Percentiles rank a stretch among this genome's conserved stretches.
phyloP scores from a whole-genome alignment of 140 eudicot species.

The Artemisia princeps region DNA sequence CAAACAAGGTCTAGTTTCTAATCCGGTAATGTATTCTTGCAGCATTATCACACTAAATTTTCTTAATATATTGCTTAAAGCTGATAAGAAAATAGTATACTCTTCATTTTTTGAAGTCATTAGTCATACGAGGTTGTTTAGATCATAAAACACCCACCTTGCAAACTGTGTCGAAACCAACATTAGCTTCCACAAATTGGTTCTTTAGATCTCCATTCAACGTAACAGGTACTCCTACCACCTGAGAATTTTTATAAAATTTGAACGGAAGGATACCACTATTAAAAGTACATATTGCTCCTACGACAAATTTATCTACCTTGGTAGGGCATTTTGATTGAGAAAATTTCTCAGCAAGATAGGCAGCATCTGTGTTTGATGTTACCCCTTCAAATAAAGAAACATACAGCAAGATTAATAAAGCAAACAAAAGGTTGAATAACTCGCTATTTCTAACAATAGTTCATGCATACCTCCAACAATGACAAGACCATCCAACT shows the following conservation, averaged over 20 bases:
- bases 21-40: not conserved
- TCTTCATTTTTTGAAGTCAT: not conserved
- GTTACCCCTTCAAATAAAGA: conserved; percentile 57
- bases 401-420: conserved; percentile 5
- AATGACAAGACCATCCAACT: conserved; percentile 79
- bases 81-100: not conserved
- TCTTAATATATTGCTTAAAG: not conserved
- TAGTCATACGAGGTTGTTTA: not conserved
- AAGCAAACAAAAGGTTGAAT: conserved; percentile 7
- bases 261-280: not conserved
- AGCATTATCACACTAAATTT: no score
- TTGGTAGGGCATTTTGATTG: conserved; percentile 79
- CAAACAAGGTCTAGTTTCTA: conserved; percentile 9
- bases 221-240: conserved; percentile 95
- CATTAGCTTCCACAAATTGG: conserved; percentile 91
- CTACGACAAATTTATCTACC: conserved; percentile 33
- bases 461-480: conserved; percentile 58
- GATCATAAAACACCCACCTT: conserved; percentile 42
- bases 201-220: conserved; percentile 92
- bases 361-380: conserved; percentile 96
- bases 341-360: conserved; percentile 88
- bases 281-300: not conserved
- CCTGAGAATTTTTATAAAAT: conserved; percentile 32
- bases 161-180: conserved; percentile 92
- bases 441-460: not conserved